Evolutionary conservation across 345 rosid genomes (phyloP), one percentile per base, ranked within the genome.

Genomic region (Brassica juncea): DNA sequence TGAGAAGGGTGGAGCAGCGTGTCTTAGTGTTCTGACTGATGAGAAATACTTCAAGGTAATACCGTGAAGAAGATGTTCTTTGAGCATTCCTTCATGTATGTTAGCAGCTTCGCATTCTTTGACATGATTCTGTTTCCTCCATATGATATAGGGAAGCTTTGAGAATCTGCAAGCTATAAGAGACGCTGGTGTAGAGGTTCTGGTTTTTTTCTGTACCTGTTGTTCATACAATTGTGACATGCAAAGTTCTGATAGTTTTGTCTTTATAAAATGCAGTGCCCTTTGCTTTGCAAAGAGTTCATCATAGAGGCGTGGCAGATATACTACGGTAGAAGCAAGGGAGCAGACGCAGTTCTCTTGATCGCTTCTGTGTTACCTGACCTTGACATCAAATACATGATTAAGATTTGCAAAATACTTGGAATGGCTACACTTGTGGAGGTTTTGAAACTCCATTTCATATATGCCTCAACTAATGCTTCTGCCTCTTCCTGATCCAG

Each of bases 351-450:
- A 1, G 37, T 95, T 73, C 90, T 93, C 66, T 81, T 95, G 79
- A 95, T 95, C 59, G 99, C 98, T 63, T 94, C 93, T 74, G 89
- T 93, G 73, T 85, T 95, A 84, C 94, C 99, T 55, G 98, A 95
- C 85, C 91, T 89, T 69, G 97, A 95, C 82, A 90, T 95, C 84
- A 86, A 66, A 86, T 93, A 93, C 85, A 91, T 95, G 99, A 68
- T 68, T 39, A 95, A 89, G 86, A 93, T 93, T 72, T 93, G 98
- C 90, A 90, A 90, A 87, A 81, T 84, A 79, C 94, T 95, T 83
- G 92, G 97, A 66, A 82, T 95, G 97, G 82, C 97, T 23, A 89
- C 92, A 19, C 92, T 95, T 66, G 87, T 95, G 34, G 99, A 88
- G 92, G 94, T 85, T 74, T 39, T 57, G 83, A 61, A 23, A n/a